Percentiles rank a stretch among this genome's conserved stretches.
phyloP scores from a whole-genome alignment of 768 basidiomycete genomes.

The Solioccasus polychromus region DNA sequence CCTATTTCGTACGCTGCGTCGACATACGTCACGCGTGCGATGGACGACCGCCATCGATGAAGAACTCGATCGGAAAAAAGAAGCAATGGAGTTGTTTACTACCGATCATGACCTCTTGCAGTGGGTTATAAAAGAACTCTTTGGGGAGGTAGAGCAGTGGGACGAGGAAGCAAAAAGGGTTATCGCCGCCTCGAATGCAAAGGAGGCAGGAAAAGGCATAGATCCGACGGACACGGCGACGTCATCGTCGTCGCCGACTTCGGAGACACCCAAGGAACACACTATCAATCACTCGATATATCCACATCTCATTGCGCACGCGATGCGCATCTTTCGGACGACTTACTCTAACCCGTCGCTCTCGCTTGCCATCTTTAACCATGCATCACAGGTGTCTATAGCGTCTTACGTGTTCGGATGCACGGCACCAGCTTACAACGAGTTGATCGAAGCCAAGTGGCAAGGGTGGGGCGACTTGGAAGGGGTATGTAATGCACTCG shows the following conservation, averaged over 20 bases:
- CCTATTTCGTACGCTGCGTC: constrained; percentile 54
- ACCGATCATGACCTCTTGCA: constrained; percentile 69
- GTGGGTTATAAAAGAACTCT: constrained; percentile 72
- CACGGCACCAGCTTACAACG: constrained; percentile 84
- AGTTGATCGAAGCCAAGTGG: constrained; percentile 86
- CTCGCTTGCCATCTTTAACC: constrained; percentile 77
- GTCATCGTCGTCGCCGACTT: background rate
- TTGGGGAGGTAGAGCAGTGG: constrained; percentile 52
- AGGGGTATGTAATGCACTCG: constrained; percentile 67
- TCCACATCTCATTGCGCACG: constrained; percentile 68
- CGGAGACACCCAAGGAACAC: constrained; percentile 15
- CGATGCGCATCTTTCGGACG: constrained; percentile 78
- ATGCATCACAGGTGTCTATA: constrained; percentile 71
- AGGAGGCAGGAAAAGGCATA: background rate
- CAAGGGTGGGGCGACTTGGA: constrained; percentile 74
- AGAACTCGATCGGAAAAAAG: constrained; percentile 65
- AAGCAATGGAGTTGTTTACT: constrained; percentile 66
- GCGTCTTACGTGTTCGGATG: constrained; percentile 89
- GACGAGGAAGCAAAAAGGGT: constrained; percentile 45
- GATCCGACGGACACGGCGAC: background rate
- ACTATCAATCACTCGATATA: constrained; percentile 64
- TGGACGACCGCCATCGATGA: constrained; percentile 53
- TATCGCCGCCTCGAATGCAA: constrained; percentile 22
- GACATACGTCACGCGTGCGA: constrained; percentile 46
- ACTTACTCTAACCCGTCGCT: constrained; percentile 77